Evolutionary conservation across 805 yeast species (phyloP), one percentile per base, ranked within the genome.

Genomic region (Lipomyces yamanashiensis): DNA sequence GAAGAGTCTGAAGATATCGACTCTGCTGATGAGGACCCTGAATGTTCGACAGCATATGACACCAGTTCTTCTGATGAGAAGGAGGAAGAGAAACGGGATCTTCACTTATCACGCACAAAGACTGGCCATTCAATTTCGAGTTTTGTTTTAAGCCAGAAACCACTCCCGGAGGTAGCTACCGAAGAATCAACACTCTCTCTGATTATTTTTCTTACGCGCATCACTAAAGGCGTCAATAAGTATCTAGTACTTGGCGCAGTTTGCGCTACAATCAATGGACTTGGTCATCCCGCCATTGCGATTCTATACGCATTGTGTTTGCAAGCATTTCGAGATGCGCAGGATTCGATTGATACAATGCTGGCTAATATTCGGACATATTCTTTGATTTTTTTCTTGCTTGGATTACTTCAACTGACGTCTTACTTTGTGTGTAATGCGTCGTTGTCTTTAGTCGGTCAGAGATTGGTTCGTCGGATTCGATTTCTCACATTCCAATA

Each of bases 341-440:
- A 54, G 10, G 48, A 40, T 44, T 34, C 49, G 6, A 45, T 45
- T 23, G 59, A 39, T n/a, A 23, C 4, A 13, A 48, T 57, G 62
- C 50, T 71, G 10, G 74, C 75, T 75, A 73, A 79, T 70, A 70
- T 52, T 19, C 54, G 59, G n/a, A 15, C 58, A 8, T 62, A 52
- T 37, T 43, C 65, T 10, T 34, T 36, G 53, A 8, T 64, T 8
- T 64, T 64, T 39, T 61, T 62, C 28, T 23, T 64, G 51, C 23
- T 63, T n/a, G 64, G 56, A 10, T n/a, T 41, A 60, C 55, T 64
- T 2, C 60, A 58, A 28, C 28, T 41, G 6, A 40, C 50, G 7
- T 55, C 60, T n/a, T 59, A 66, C 28, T 40, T 59, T 34, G 23
- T 48, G 12, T 49, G 67, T 21, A 59, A 52, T 17, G 53, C 60